Conservation (phyloP, 441 rosid genomes). For the Hura crepitans region DNA sequence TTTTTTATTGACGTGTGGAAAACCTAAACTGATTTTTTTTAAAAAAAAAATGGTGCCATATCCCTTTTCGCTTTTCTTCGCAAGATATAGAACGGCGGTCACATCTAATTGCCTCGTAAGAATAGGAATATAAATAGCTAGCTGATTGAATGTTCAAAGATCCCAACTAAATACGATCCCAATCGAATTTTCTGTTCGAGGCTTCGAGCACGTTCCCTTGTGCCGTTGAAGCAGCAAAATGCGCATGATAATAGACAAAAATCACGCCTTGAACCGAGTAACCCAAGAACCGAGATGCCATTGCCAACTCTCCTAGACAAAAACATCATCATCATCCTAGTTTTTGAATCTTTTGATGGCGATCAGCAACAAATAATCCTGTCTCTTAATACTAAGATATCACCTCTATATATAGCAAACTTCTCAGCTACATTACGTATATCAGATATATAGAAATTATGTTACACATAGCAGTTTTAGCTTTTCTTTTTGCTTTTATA, state of each 20-base stretch:
- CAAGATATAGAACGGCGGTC: no score
- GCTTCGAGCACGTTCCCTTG: no score
- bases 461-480: conserved; percentile 4
- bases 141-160: no score
- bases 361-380: not conserved
- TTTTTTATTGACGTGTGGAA: no score
- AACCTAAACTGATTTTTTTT: no score
- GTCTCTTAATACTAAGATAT: conserved; percentile 24
- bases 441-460: not conserved
- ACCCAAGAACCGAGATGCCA: conserved; percentile 20
- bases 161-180: no score
- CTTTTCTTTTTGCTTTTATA: not conserved
- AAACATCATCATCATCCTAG: not conserved
- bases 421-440: not conserved
- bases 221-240: conserved; percentile 12
- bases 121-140: no score
- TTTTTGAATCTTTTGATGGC: no score
- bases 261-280: conserved; percentile 19
- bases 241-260: conserved; percentile 21
- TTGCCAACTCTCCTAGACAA: conserved; percentile 18
- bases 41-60: no score
- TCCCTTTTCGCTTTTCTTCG: no score
- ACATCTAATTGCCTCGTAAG: no score
- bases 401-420: conserved; percentile 7
- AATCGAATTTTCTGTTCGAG: no score